A percentile compares a stretch with the other conserved stretches of the same genome.
Conservation (phyloP, 164 flowering plant species). For the Vitis riparia region DNA sequence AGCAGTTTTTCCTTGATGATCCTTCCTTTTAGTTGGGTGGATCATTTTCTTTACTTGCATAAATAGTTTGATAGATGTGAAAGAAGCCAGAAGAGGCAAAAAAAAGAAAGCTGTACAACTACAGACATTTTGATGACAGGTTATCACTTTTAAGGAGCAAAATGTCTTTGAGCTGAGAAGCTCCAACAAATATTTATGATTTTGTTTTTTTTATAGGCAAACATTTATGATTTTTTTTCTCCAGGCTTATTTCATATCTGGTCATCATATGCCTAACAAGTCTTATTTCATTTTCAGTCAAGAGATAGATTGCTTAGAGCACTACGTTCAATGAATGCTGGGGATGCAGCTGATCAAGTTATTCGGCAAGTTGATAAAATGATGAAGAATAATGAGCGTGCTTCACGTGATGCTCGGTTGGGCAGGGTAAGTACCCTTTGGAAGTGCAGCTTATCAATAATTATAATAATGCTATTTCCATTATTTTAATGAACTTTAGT, state of each 20-base stretch:
- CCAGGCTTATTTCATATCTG: not conserved
- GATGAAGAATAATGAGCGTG: slow-evolving; percentile 69
- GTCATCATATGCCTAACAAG: not conserved
- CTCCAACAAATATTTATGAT: too few relatives aligned
- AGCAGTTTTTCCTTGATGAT: too few relatives aligned
- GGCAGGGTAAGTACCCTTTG: slow-evolving; percentile 49
- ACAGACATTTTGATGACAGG: too few relatives aligned
- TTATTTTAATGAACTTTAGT: slow-evolving; percentile 5
- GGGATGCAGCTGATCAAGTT: slow-evolving; percentile 96
- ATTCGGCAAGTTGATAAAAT: slow-evolving; percentile 87
- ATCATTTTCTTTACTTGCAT: too few relatives aligned
- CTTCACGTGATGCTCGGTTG: slow-evolving; percentile 58
- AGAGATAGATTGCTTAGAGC: slow-evolving; percentile 79
- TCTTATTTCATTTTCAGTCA: slow-evolving; percentile 51
- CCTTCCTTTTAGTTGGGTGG: too few relatives aligned
- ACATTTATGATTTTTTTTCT: not conserved
- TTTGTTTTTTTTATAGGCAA: too few relatives aligned
- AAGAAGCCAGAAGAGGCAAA: too few relatives aligned
- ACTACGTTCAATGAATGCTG: slow-evolving; percentile 90
- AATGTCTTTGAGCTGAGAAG: too few relatives aligned
- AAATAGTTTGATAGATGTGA: too few relatives aligned
- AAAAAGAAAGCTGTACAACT: too few relatives aligned
- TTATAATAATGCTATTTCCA: not conserved
- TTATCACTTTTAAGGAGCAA: too few relatives aligned
- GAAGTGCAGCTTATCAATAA: not conserved